Conservation (phyloP, 768 basidiomycete species). For the Lanmaoa pseudosensibilis region DNA sequence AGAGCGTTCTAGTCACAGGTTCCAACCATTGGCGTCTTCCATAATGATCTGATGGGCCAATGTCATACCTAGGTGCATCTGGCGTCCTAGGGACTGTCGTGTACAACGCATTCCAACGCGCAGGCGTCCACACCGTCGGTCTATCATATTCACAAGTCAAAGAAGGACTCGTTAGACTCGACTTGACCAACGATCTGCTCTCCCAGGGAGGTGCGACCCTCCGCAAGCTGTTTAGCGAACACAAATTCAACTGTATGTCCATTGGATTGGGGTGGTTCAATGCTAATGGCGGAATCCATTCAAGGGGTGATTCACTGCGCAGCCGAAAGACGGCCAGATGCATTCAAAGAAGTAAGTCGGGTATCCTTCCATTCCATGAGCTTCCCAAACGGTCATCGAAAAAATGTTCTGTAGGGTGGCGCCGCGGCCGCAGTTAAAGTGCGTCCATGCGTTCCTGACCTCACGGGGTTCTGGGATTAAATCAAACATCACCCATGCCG, state of each 20-base stretch:
- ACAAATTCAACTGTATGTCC: constrained; percentile 69
- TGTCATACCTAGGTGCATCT: constrained; percentile 66
- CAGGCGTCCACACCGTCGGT: constrained; percentile 52
- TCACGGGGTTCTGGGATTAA: not conserved
- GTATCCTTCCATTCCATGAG: not conserved
- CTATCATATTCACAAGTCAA: constrained; percentile 71
- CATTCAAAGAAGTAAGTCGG: constrained; percentile 75
- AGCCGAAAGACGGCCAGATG: constrained; percentile 90
- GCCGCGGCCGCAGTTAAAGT: constrained; percentile 68
- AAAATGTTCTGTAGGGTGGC: constrained; percentile 39
- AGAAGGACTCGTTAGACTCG: constrained; percentile 54
- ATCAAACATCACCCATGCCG: constrained; percentile 1
- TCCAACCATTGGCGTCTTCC: not conserved
- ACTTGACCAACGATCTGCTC: constrained; percentile 56
- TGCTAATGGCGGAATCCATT: constrained; percentile 5
- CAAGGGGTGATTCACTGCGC: constrained; percentile 93
- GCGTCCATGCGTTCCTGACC: constrained; percentile 11
- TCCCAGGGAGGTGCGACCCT: constrained; percentile 41
- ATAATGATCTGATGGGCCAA: constrained; percentile 12
- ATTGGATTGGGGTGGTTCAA: not conserved
- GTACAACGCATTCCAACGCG: constrained; percentile 57
- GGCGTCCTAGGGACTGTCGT: constrained; percentile 88
- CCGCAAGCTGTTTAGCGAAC: constrained; percentile 50
- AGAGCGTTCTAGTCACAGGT: constrained; percentile 64
- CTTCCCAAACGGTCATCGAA: not conserved